Percentiles rank a stretch among this genome's conserved stretches.
These are phyloP conservation scores for Calonectria hongkongensis DNA, from an alignment of 2,329 filamentous ascomycete species.

Conservation along the genomic window DNA sequence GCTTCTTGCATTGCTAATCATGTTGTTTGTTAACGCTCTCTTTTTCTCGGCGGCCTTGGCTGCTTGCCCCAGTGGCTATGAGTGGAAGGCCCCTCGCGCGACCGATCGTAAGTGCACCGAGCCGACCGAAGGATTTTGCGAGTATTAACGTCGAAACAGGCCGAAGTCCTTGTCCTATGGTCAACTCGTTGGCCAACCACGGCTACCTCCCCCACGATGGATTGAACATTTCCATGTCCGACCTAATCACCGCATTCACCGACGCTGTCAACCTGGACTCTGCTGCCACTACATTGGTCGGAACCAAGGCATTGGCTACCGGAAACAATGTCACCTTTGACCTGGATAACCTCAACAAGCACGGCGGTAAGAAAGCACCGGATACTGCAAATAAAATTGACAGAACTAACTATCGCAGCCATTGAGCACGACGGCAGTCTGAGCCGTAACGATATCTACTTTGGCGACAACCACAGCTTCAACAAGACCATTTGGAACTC, in stretches of 20 bases:
- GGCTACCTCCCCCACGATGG: conserved; percentile 33
- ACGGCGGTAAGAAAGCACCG: conserved; percentile 39
- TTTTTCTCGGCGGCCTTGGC: conserved; percentile 41
- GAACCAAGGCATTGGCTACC: conserved; percentile 44
- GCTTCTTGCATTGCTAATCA: conserved; percentile 10
- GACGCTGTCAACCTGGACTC: conserved; percentile 51
- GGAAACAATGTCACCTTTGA: conserved; percentile 49
- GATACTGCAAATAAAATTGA: accelerated
- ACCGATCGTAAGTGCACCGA: conserved; percentile 42
- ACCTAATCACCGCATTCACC: conserved; percentile 43
- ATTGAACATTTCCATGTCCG: conserved; percentile 31
- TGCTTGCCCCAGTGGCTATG: conserved; percentile 43
- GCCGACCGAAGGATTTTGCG: not conserved
- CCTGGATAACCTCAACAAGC: conserved; percentile 47
- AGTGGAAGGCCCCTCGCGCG: conserved; percentile 42
- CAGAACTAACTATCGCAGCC: conserved; percentile 30
- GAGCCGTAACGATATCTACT: conserved; percentile 48
- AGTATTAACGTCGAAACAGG: conserved; percentile 36
- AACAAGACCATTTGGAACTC: conserved; percentile 49
- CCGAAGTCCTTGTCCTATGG: conserved; percentile 35
- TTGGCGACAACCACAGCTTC: conserved; percentile 51
- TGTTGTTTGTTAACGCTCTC: conserved; percentile 46
- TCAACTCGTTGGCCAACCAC: conserved; percentile 35
- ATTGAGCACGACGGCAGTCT: conserved; percentile 51
- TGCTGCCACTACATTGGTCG: conserved; percentile 49